Evolutionary conservation across 148 eudicot species (phyloP).

Genomic region (Silene conica): DNA sequence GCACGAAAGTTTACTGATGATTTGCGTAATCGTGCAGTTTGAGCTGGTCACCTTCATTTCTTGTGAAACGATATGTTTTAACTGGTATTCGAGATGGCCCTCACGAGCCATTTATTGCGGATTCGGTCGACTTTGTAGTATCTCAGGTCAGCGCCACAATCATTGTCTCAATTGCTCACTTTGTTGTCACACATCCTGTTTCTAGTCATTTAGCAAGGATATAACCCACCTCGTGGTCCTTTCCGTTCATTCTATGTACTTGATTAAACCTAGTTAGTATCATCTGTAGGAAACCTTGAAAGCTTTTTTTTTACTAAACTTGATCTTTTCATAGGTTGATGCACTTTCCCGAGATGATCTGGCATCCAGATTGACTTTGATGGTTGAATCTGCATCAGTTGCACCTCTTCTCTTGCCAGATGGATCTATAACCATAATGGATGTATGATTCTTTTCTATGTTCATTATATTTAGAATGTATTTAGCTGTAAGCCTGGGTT

Average conservation of each 20-base stretch:
- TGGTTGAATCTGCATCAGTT: slow-evolving; percentile 63
- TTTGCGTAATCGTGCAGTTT: slow-evolving; percentile 52
- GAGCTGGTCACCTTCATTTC: slow-evolving; percentile 91
- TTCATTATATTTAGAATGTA: slow-evolving; percentile 2
- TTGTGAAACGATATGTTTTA: slow-evolving; percentile 84
- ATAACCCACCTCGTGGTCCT: not conserved
- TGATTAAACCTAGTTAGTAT: not conserved
- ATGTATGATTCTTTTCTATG: slow-evolving; percentile 43
- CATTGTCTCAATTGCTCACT: not conserved
- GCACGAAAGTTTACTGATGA: slow-evolving; percentile 18
- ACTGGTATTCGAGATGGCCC: slow-evolving; percentile 91
- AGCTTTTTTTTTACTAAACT: not conserved
- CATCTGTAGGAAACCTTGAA: not conserved
- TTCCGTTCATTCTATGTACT: not conserved
- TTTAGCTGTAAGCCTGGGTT: not conserved
- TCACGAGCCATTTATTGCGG: slow-evolving; percentile 97
- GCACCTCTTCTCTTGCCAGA: slow-evolving; percentile 76
- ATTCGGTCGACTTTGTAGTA: slow-evolving; percentile 96
- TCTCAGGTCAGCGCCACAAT: slow-evolving; percentile 62
- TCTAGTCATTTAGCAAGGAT: not conserved
- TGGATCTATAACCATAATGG: slow-evolving; percentile 72
- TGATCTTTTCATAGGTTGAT: slow-evolving; percentile 61
- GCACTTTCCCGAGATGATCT: slow-evolving; percentile 74
- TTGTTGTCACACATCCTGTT: not conserved
- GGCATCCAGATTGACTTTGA: slow-evolving; percentile 82